Conservation (phyloP, 1,284 basidiomycete genomes). For the Ceratobasidium sp. region DNA sequence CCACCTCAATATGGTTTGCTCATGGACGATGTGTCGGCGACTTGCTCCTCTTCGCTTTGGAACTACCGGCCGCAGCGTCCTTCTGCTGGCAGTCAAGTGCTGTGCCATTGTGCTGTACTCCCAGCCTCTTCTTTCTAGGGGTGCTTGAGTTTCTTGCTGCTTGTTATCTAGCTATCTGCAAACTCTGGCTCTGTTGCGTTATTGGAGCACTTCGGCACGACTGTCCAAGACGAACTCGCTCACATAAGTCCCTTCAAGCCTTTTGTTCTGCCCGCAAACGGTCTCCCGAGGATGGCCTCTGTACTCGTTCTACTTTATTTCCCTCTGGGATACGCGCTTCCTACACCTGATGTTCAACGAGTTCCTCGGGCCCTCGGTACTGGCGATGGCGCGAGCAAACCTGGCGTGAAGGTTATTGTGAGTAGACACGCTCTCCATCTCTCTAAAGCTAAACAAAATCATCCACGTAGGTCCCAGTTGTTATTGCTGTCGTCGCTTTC, state of each 20-base stretch:
- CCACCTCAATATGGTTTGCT: background rate
- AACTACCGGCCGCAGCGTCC: background rate
- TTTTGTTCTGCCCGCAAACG: background rate
- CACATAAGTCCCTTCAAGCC: background rate
- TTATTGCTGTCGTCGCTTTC: constrained; percentile 7
- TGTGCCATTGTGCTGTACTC: background rate
- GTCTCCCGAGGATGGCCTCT: background rate
- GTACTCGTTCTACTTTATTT: background rate
- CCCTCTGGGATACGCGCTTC: constrained; percentile 4
- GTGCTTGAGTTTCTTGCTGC: background rate
- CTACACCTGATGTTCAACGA: background rate
- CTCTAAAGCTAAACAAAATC: constrained; percentile 9
- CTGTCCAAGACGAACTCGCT: background rate
- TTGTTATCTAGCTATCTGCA: background rate
- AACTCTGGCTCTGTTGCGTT: background rate
- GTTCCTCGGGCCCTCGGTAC: constrained; percentile 13
- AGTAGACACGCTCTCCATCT: background rate
- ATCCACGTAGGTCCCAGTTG: constrained; percentile 24
- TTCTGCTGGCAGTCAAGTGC: background rate
- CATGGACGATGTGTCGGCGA: constrained; percentile 13
- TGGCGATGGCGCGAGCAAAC: background rate
- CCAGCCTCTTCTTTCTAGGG: background rate
- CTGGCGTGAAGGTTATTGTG: constrained; percentile 19
- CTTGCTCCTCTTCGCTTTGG: background rate
- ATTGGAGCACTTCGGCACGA: constrained; percentile 9